These are phyloP conservation scores for Aegilops umbellulata DNA, from an alignment of 176 grass and related monocot species.

Conservation along the genomic window DNA sequence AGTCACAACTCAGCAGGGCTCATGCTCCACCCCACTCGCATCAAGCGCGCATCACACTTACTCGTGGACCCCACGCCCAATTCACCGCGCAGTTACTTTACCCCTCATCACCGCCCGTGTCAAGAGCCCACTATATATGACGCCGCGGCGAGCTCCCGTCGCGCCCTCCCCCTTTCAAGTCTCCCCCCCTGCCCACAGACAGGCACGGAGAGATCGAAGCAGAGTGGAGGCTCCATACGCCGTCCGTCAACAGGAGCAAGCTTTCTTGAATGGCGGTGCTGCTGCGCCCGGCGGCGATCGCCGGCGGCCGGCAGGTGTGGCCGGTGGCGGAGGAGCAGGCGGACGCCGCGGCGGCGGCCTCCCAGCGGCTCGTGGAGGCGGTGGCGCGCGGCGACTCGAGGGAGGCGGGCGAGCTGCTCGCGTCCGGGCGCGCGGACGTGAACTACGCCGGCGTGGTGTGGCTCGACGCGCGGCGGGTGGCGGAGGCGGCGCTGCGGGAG, in stretches of 20 bases:
- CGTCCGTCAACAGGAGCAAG: not conserved
- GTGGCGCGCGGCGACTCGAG: slow-evolving; percentile 51
- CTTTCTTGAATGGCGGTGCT: slow-evolving; percentile 57
- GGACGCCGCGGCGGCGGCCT: slow-evolving; percentile 42
- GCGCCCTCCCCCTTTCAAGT: slow-evolving; percentile 70
- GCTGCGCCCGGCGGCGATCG: slow-evolving; percentile 53
- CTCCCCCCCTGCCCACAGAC: slow-evolving; percentile 1
- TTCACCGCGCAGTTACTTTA: slow-evolving; percentile 42
- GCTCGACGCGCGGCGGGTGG: slow-evolving; percentile 52
- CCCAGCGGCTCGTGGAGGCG: slow-evolving; percentile 86
- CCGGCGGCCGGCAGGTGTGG: slow-evolving; percentile 72
- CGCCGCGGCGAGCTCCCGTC: slow-evolving; percentile 24
- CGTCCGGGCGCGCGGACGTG: slow-evolving; percentile 62
- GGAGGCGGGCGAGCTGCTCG: slow-evolving; percentile 59
- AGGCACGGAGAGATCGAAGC: not conserved
- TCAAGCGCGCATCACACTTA: not conserved
- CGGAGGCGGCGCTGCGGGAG: slow-evolving; percentile 61
- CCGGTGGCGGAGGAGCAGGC: slow-evolving; percentile 55
- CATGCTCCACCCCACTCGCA: no score
- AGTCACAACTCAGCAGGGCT: not conserved
- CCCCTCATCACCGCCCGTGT: not conserved
- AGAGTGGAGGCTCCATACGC: not conserved
- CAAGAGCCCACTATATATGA: slow-evolving; percentile 47
- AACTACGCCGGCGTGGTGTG: slow-evolving; percentile 93
- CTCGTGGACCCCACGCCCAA: not conserved